Base-by-base conservation (phyloP, 2,329 filamentous ascomycete genomes). In the Pseudonectria foliicola region DNA sequence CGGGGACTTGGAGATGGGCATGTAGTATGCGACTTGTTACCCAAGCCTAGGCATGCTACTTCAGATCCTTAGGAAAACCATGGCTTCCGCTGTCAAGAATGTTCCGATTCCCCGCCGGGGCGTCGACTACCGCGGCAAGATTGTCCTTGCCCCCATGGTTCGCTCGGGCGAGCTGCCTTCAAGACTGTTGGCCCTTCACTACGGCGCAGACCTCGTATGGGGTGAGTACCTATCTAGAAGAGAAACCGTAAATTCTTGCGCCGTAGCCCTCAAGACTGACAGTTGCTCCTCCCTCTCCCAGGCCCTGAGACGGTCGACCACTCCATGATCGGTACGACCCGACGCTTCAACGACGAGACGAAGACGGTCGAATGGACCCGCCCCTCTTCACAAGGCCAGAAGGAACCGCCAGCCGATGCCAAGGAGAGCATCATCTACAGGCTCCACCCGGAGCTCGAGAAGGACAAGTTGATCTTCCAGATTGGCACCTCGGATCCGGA, bases 61-160 rank as follows among this genome's bases (percentile, higher is more conserved):
- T 25, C 51, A 47, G 31, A 38, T 56, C 13, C 33, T 71, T 33
- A 66, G 64, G 60, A 61, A 66, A 60, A 67, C 63, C 56, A 85
- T 83, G 77, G 68, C 72, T 52, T 60, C 71, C 36, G 62, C 66
- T 50, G 51, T 68, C 40, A 80, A 82, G 56, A 78, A 71, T 56
- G 85, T 95, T 25, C 82, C 87, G 33, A 94, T 95, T 47, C 90
- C 90, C 45, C 75, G 71, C 42, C 84, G 83, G 60, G 90, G 90
- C 33, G 88, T 95, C 53, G 88, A 95, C 67, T 96, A 95, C 64
- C 78, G 90, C 50, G 84, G 85, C 63, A 95, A 93, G 63, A 66
- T 96, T 46, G 92, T 96, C 29, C 82, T 98, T 44, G 92, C 92
- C 42, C 92, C 92, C 27, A 98, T 98, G 92, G 90, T 95, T 38